Evolutionary conservation across 495 filamentous ascomycete genomes (phyloP).

Genomic region (Penicillium pulvis): DNA sequence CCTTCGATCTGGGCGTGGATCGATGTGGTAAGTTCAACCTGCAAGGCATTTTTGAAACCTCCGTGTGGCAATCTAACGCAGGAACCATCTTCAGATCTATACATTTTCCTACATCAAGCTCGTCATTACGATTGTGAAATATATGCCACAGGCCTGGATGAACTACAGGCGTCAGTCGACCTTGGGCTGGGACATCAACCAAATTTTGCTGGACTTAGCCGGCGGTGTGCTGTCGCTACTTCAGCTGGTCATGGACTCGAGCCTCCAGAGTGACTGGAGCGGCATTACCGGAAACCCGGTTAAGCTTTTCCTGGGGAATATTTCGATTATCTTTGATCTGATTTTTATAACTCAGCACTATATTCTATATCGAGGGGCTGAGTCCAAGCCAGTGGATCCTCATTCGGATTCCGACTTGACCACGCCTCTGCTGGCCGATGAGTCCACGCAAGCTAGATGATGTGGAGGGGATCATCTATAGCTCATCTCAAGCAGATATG

Average conservation of each 20-base stretch:
- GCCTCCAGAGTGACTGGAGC: conserved; percentile 81
- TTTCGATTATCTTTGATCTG: conserved; percentile 82
- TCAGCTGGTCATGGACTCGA: conserved; percentile 83
- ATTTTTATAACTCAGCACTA: conserved; percentile 91
- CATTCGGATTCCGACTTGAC: conserved; percentile 17
- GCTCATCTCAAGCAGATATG: background rate
- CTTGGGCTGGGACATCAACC: conserved; percentile 80
- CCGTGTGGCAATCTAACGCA: conserved; percentile 14
- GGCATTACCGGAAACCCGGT: conserved; percentile 89
- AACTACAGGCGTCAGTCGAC: conserved; percentile 86
- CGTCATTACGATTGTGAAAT: conserved; percentile 86
- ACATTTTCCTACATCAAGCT: conserved; percentile 83
- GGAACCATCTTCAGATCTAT: conserved; percentile 61
- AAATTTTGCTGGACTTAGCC: conserved; percentile 81
- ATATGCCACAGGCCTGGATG: conserved; percentile 79
- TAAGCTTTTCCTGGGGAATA: conserved; percentile 82
- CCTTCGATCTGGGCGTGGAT: conserved; percentile 69
- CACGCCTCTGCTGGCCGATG: conserved; percentile 33
- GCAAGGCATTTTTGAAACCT: conserved; percentile 1
- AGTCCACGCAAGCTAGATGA: background rate
- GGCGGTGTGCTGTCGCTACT: conserved; percentile 81
- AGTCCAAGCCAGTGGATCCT: conserved; percentile 13
- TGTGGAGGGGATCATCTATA: background rate
- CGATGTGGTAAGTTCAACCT: conserved; percentile 64
- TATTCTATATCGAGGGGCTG: conserved; percentile 60